Conservation (phyloP, 78 protist genomes). For the Cavenderia fasciculata region DNA sequence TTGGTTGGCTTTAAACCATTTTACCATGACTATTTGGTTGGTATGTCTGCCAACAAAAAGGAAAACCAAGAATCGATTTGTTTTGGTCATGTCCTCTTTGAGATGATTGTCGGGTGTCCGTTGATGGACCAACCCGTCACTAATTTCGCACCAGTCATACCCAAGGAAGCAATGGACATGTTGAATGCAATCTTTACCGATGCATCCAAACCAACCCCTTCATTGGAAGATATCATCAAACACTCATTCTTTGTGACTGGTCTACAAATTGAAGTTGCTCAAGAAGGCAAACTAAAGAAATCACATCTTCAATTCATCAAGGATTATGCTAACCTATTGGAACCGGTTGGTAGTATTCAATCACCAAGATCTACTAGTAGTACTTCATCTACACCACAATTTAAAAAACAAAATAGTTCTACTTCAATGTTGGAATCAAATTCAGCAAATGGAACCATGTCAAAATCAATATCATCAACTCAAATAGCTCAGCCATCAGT, state of each 20-base stretch:
- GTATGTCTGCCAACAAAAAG: background rate
- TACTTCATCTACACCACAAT: constrained; percentile 26
- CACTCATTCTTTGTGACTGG: constrained; percentile 7
- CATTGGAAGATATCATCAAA: constrained; percentile 43
- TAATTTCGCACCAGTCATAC: constrained; percentile 24
- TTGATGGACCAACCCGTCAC: background rate
- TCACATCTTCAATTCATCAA: constrained; percentile 52
- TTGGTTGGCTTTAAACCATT: constrained; percentile 44
- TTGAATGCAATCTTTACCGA: constrained; percentile 14
- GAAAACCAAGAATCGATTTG: constrained; percentile 39
- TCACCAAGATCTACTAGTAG: background rate
- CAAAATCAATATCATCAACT: background rate
- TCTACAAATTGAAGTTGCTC: background rate
- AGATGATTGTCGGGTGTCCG: constrained; percentile 53
- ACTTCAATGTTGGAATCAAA: background rate
- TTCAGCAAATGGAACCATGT: background rate
- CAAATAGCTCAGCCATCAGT: background rate
- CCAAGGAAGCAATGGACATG: background rate
- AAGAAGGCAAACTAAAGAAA: constrained; percentile 41
- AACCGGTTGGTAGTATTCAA: background rate
- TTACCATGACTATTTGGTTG: background rate
- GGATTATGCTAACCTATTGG: background rate
- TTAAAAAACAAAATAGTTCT: constrained; percentile 63
- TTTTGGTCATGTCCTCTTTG: constrained; percentile 58
- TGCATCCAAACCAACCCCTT: background rate